Evolutionary conservation across 2,329 filamentous ascomycete species (phyloP).

Genomic region (Drechmeria coniospora): DNA sequence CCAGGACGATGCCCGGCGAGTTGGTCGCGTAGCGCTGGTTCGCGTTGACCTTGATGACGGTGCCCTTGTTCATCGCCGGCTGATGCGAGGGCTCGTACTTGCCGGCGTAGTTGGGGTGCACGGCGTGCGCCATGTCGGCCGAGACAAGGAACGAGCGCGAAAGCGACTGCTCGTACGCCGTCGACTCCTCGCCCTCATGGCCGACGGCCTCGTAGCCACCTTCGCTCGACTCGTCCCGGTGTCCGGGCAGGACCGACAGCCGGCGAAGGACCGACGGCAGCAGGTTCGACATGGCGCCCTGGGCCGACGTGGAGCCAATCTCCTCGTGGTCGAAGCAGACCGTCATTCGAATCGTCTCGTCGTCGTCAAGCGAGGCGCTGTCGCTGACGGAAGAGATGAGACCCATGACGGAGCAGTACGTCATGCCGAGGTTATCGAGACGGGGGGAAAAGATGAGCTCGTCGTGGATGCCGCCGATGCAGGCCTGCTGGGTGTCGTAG

Average conservation of each 20-base stretch:
- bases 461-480: conserved; percentile 76
- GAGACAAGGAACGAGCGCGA: conserved; percentile 86
- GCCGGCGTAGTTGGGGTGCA: conserved; percentile 84
- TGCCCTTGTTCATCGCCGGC: conserved; percentile 90
- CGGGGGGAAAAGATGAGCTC: conserved; percentile 95
- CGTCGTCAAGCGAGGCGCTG: conserved; percentile 51
- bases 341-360: conserved; percentile 75
- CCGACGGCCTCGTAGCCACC: conserved; percentile 39
- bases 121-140: conserved; percentile 92
- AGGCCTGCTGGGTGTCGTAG: conserved; percentile 86
- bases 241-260: conserved; percentile 61
- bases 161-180: conserved; percentile 85
- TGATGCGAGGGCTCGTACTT: conserved; percentile 89
- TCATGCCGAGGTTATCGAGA: conserved; percentile 92
- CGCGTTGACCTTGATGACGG: conserved; percentile 95
- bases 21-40: conserved; percentile 96
- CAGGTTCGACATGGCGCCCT: conserved; percentile 86
- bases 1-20: conserved; percentile 79
- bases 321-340: conserved; percentile 97
- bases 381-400: conserved; percentile 64
- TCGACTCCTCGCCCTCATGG: conserved; percentile 49
- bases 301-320: conserved; percentile 81
- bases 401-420: conserved; percentile 77
- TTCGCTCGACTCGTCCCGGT: conserved; percentile 51
- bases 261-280: conserved; percentile 77